Evolutionary conservation across 305 asterid species (phyloP), one percentile per base, ranked within the genome.

Genomic region (Euphrasia arctica): DNA sequence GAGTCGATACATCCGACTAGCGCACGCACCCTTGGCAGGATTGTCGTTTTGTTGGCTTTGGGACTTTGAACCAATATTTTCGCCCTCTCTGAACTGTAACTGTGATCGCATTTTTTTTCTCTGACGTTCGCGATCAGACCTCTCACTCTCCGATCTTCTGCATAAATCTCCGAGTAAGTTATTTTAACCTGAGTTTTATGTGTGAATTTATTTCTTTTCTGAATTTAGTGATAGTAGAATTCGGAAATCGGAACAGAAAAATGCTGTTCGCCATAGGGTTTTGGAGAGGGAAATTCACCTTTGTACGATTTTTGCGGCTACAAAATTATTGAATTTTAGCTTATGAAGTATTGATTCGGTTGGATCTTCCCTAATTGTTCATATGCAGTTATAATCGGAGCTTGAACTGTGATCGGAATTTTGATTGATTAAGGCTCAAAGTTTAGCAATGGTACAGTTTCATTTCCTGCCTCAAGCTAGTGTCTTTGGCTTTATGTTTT

Each of bases 361-460:
- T 65, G 15, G 69, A 62, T 76, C 67, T 32, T 60, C 64, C 54
- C 54, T 45, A 63, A 66, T 66, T 64, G 41, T 60, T 71, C 43
- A 43, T 60, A 54, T 66, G 66, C 58, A 45, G 80, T 61, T 69
- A 58, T 57, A 32, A 50, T 39, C 63, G 65, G 68, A 71, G 72
- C 69, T 68, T 70, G 67, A 73, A 50, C 57, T 52, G 68, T 64
- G 65, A 32, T 60, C 59, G 25, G 70, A 68, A 70, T 56, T 72
- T 65, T 66, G 80, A 59, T 54, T 62, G 66, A 60, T 5, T n/a
- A 63, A 62, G 63, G 63, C 66, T 63, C 62, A 28, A 50, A 50
- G 62, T 58, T 72, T 64, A 43, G 75, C 62, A 42, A 81, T 81
- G 86, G 86, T 81, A 63, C 67, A 69, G 64, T 63, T 34, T 60